Base-by-base conservation (phyloP, 2,329 filamentous ascomycete genomes). In the Ceratocystiopsis brevicomis region DNA sequence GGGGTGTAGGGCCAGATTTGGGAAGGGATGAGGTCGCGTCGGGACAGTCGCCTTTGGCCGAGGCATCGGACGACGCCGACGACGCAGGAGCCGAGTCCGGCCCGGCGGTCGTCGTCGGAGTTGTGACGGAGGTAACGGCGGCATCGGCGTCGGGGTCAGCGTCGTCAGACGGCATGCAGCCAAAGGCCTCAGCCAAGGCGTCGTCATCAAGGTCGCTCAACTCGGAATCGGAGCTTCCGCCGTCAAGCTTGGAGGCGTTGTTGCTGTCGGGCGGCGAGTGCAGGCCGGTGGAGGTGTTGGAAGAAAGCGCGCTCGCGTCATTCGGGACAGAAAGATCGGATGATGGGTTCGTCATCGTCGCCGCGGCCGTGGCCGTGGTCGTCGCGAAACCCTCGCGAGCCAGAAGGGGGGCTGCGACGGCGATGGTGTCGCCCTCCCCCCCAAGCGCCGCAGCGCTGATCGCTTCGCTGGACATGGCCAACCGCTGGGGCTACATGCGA, bases 161-260 rank as follows among this genome's bases (percentile, higher is more conserved):
- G 21, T 53, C 53, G 10, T 52, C 49, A 5, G 33, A 48, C 36
- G 47, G 39, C 6, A 48, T 36, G n/a, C 47, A 40, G 13, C 15
- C 35, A 16, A 57, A 54, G 42, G 57, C 52, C 43, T 65, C 59
- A 38, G 62, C 63, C 49, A 71, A 60, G 48, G 54, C 64, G 40
- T 72, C 69, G 48, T 78, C 75, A 48, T 78, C 75, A 42, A 78
- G 64, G 43, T 79, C 76, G 60, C 74, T 78, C 32, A 80, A 62
- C 56, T 80, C 76, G 42, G 76, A 79, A 53, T 78, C 72, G 17
- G 49, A 50, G 42, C 47, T 49, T 56, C 69, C 74, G 41, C 60
- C 65, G 52, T 76, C 71, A 48, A 71, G 65, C 54, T 73, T 76
- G 53, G 65, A 60, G 44, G 68, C 65, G 56, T 69, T 69, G 59